Base-by-base conservation (phyloP, 306 rosid species). In the Acacia melanoxylon region DNA sequence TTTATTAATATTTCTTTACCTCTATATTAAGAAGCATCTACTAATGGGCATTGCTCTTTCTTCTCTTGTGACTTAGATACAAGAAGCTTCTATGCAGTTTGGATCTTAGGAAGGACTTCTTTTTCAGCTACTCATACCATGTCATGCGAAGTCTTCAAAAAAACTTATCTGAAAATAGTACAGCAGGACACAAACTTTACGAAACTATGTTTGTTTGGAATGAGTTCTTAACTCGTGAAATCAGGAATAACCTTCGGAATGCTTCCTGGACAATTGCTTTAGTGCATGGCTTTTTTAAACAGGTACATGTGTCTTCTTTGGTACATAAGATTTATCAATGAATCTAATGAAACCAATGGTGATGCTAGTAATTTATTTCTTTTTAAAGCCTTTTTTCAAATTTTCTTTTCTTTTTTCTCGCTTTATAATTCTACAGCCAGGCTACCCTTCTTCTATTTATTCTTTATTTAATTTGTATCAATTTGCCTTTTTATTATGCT, bases 91-190 rank as follows among this genome's bases (percentile, higher is more conserved):
- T 96, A 86, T 89, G 97, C 97, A 90, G 94, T 82, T 87, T 96
- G 98, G 99, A 96, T 82, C 98, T 96, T 82, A 91, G 93, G n/a
- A 93, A 90, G 95, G 99, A 96, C 95, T 96, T 96, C 99, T 91
- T 91, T 91, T 96, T 89, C 91, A 96, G 99, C 97, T 94, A 96
- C 90, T 92, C 99, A 41, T 96, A 96, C 90, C 85, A 91, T 86
- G 85, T 96, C 77, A 96, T 94, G 99, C 87, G 84, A 81, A 88
- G 99, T 87, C 91, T 96, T 74, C 99, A 96, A 88, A 90, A 88
- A 89, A 96, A 96, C 86, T 78, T 93, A 48, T 82, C 88, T 86
- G 90, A 86, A 82, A 78, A 83, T 89, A 87, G 83, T 85, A 67
- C 54, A 37, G 37, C 76, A 40, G 97, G 89, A n/a, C 89, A 78